Evolutionary conservation across 495 filamentous ascomycete species (phyloP), one percentile per base, ranked within the genome.

Genomic region (Acidomyces sp.): DNA sequence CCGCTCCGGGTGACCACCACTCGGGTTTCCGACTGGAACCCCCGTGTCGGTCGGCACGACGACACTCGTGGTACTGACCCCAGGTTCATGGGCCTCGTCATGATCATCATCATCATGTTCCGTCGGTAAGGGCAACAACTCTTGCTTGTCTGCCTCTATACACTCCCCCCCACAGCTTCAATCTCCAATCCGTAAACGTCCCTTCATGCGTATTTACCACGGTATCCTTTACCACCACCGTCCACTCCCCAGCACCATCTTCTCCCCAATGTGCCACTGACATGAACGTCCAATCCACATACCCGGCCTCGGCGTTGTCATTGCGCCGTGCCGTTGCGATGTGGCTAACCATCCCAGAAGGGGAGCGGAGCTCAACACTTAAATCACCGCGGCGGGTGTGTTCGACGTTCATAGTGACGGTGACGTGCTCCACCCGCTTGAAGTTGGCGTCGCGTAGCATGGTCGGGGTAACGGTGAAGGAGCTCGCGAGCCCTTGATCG

Each of bases 221-320:
- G 16, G 80, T 79, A 55, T 97, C 90, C 55, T 86, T 92, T 44
- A 95, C 79, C 24, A 94, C 66, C 41, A 97, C 70, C 1, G 80
- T 87, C 90, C 90, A 97, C 16, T 68, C 81, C 15, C 90, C 90
- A 43, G 84, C 58, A 31, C 86, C 85, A 33, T 74, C 71, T 64
- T 96, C 90, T 35, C 88, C 92, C 85, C 85, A 97, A 58, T 97
- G 92, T 52, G 77, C 85, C 34, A 97, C 92, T 43, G 75, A 85
- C 90, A 96, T 96, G 49, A 97, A 97, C 1, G 90, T 94, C 90
- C 90, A 97, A 63, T 97, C 85, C 26, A 75, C 66, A 54, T 96
- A 97, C n/a, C 90, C 90, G 27, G 58, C 59, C 1, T 59, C 51
- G 28, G 65, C 69, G 0, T 66, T 62, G 56, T 97, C 90, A 17